Base-by-base conservation (phyloP, 2,329 filamentous ascomycete species). In the Ploettnerulaceae sp. region DNA sequence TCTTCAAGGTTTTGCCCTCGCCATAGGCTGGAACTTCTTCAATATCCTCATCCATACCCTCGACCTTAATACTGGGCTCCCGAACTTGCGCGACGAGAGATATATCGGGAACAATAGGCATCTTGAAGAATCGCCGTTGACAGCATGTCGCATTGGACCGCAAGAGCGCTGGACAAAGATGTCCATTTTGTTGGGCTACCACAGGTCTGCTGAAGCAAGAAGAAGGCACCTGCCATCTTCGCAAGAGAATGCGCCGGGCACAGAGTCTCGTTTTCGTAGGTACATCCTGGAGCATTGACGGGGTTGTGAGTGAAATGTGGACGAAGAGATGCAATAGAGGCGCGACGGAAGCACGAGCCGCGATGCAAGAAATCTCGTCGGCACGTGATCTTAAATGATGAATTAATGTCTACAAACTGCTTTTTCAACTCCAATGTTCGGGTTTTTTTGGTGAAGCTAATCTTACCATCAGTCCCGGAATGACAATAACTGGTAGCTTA, bases 241-340 rank as follows among this genome's bases (percentile, higher is more conserved):
- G 26, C 5, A n/a, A 12, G 14, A 39, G 42, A 17, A 11, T 15
- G 25, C 20, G 29, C 24, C 24, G 32, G 26, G 15, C 14, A 38
- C 37, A 32, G 24, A 33, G 33, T 46, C 33, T 49, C 31, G 47
- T 25, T 38, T 41, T 49, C 43, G 31, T 21, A 33, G 36, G n/a
- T 20, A 21, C 48, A 51, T 51, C 33, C 29, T 35, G 44, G 17
- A 46, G 41, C 47, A 46, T 49, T 46, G 42, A 42, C 47, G 7
- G 26, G 14, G 26, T 4, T n/a, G 26, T 29, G 26, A 8, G n/a
- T n/a, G n/a, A n/a, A n/a, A n/a, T n/a, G n/a, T n/a, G n/a, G n/a
- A n/a, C n/a, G n/a, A n/a, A n/a, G n/a, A n/a, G n/a, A n/a, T n/a
- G n/a, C n/a, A n/a, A n/a, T n/a, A n/a, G n/a, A n/a, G n/a, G n/a